A percentile compares a stretch with the other conserved stretches of the same genome.
These are phyloP conservation scores for Dalechampia spathulata DNA, from an alignment of 441 rosid species.

Conservation along the genomic window DNA sequence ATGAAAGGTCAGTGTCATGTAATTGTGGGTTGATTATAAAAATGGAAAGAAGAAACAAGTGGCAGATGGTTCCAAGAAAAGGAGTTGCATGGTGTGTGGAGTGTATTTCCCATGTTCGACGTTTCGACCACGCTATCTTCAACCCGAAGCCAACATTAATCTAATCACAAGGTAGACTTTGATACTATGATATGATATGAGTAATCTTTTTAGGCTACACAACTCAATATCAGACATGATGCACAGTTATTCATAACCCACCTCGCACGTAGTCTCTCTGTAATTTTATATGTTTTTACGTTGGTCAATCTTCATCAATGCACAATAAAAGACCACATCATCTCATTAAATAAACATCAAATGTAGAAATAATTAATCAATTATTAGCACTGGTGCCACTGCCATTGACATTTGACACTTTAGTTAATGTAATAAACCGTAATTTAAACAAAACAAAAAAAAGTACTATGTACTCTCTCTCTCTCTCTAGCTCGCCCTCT, in stretches of 20 bases:
- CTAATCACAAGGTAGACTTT: slow-evolving; percentile 23
- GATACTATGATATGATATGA: not conserved
- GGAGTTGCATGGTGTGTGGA: slow-evolving; percentile 12
- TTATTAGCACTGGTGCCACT: slow-evolving; percentile 11
- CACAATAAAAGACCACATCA: not conserved
- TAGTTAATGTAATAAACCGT: slow-evolving; percentile 7
- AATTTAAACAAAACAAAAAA: not conserved
- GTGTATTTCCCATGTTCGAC: slow-evolving; percentile 38
- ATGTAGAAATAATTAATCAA: slow-evolving; percentile 15
- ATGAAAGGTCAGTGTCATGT: too few species aligned
- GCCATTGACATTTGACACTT: slow-evolving; percentile 17
- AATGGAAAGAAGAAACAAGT: too few species aligned
- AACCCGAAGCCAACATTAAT: too few species aligned
- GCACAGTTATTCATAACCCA: slow-evolving; percentile 57
- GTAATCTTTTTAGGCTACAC: slow-evolving; percentile 1
- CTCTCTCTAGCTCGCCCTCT: not conserved
- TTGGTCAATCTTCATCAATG: slow-evolving; percentile 4
- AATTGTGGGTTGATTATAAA: too few species aligned
- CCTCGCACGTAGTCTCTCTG: slow-evolving; percentile 42
- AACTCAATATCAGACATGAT: slow-evolving; percentile 23
- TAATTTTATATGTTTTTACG: not conserved
- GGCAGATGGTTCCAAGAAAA: too few species aligned
- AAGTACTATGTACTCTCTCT: slow-evolving; percentile 9
- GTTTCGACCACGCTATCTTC: slow-evolving; percentile 63
- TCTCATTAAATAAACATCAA: slow-evolving; percentile 1